phyloP scores from a whole-genome alignment of 73 alveolate genomes.

The Tetrahymena malaccensis region DNA sequence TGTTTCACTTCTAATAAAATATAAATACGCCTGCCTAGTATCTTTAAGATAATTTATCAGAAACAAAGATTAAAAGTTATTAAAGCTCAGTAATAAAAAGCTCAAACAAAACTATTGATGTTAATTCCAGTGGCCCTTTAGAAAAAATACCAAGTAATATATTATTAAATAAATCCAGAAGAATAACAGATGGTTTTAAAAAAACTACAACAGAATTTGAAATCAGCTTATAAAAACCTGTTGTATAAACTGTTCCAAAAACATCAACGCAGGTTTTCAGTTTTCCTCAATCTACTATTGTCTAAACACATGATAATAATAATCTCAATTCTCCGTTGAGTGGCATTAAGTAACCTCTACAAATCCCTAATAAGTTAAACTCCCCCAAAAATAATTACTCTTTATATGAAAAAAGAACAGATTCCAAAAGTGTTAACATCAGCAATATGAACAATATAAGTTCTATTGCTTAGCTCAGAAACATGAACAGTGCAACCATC shows the following conservation, averaged over 20 bases:
- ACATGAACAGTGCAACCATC: not conserved
- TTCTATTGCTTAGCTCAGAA: not conserved
- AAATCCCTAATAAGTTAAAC: not conserved
- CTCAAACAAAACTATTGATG: not conserved
- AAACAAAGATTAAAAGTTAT: not conserved
- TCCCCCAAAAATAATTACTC: not conserved
- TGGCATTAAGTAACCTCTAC: not conserved
- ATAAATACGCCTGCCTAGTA: not conserved
- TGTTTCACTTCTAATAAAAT: not conserved
- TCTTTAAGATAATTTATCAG: not conserved
- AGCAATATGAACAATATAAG: not conserved
- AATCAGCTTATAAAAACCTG: not conserved
- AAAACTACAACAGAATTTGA: not conserved
- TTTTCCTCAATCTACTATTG: not conserved
- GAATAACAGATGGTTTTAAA: not conserved
- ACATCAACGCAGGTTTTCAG: not conserved
- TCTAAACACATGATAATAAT: not conserved
- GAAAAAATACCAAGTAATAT: not conserved
- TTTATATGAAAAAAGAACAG: not conserved
- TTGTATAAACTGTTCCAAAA: not conserved
- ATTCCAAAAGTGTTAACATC: not conserved
- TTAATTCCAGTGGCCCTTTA: not conserved
- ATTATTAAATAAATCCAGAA: not conserved
- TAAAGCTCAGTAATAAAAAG: not conserved
- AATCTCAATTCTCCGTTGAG: not conserved